A percentile compares a stretch with the other conserved stretches of the same genome.
Conservation (phyloP, 179 eudicot species). For the Amaranthus tricolor region DNA sequence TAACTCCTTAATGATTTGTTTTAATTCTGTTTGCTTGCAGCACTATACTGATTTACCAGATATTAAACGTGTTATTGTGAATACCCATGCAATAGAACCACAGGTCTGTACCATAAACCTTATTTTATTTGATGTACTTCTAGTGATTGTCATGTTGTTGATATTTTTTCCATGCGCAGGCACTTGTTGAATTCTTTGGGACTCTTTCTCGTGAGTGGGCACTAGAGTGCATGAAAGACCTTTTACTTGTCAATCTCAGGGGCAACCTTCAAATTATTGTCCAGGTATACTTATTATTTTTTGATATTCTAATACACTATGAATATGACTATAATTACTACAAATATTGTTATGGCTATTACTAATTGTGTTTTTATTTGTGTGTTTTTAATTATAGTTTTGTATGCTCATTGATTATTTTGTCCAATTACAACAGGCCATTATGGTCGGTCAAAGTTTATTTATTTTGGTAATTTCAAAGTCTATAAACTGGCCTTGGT, state of each 20-base stretch:
- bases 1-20: not conserved
- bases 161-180: slow-evolving; percentile 37
- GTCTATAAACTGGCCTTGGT: too few relatives aligned
- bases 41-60: slow-evolving; percentile 86
- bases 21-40: slow-evolving; percentile 37
- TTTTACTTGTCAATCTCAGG: slow-evolving; percentile 75
- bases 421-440: too few relatives aligned
- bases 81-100: slow-evolving; percentile 97
- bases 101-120: slow-evolving; percentile 47
- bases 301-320: not conserved
- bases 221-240: slow-evolving; percentile 95
- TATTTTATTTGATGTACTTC: not conserved
- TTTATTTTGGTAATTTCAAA: too few relatives aligned
- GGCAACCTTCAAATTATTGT: slow-evolving; percentile 96
- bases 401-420: too few relatives aligned
- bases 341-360: too few relatives aligned
- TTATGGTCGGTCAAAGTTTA: too few relatives aligned
- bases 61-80: slow-evolving; percentile 92
- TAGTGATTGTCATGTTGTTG: slow-evolving; percentile 1
- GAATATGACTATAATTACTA: too few relatives aligned
- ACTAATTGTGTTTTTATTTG: too few relatives aligned
- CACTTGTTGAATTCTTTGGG: slow-evolving; percentile 95
- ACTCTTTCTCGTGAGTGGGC: slow-evolving; percentile 93
- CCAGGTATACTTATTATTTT: slow-evolving; percentile 49
- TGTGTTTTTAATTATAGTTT: too few relatives aligned